These are phyloP conservation scores for Golubevia pallescens DNA, from an alignment of 1,284 basidiomycete species.

Conservation along the genomic window DNA sequence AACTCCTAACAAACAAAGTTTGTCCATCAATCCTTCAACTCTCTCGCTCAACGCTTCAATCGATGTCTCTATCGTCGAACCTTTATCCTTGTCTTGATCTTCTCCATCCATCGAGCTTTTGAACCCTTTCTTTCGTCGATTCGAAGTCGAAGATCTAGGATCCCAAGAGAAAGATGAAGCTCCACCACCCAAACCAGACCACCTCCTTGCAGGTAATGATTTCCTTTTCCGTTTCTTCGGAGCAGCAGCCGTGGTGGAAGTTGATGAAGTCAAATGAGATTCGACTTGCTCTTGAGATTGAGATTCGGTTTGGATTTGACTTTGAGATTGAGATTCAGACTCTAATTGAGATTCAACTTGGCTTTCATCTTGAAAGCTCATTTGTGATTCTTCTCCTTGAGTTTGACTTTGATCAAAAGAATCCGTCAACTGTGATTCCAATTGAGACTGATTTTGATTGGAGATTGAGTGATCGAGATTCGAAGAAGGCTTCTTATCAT, in stretches of 20 bases:
- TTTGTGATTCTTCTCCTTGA: constrained; percentile 15
- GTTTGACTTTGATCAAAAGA: constrained; percentile 9
- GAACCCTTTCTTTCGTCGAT: constrained; percentile 12
- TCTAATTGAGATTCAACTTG: too few species aligned
- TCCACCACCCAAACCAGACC: constrained; percentile 29
- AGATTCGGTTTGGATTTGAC: too few species aligned
- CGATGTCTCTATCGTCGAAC: constrained; percentile 10
- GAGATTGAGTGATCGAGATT: too few species aligned
- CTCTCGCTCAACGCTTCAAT: constrained; percentile 17
- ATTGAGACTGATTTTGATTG: too few species aligned
- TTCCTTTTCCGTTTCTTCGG: constrained; percentile 20
- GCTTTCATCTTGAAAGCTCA: too few species aligned
- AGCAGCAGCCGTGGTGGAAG: constrained; percentile 1
- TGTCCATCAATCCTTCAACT: constrained; percentile 16
- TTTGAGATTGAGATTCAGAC: too few species aligned
- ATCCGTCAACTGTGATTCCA: too few species aligned
- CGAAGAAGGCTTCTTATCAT: too few species aligned
- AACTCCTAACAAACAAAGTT: constrained; percentile 26
- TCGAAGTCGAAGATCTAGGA: constrained; percentile 11
- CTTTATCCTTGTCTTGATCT: constrained; percentile 5
- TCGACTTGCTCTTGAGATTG: too few species aligned
- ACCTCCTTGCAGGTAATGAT: constrained; percentile 10
- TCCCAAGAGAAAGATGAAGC: background rate
- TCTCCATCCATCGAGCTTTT: constrained; percentile 19
- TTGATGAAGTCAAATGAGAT: too few species aligned